These are phyloP conservation scores for Leccinum obscurum DNA, from an alignment of 768 basidiomycete genomes.

Conservation along the genomic window DNA sequence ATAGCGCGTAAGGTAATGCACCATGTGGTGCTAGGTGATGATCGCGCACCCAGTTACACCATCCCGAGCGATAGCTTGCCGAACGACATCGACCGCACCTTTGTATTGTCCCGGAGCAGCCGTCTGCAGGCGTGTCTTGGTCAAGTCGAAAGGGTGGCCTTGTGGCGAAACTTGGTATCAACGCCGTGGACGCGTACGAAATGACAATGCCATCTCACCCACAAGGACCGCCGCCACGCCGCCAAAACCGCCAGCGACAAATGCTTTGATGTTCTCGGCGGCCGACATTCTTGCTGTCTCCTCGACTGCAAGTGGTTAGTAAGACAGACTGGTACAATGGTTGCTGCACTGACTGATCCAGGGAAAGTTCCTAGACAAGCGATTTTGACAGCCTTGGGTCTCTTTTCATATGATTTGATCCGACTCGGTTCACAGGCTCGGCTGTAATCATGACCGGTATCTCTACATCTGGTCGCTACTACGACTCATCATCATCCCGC, in stretches of 20 bases:
- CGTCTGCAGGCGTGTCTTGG: slow-evolving; percentile 95
- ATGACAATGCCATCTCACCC: slow-evolving; percentile 44
- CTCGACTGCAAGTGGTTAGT: slow-evolving; percentile 15
- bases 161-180: slow-evolving; percentile 14
- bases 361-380: slow-evolving; percentile 28
- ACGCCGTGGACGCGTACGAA: not conserved
- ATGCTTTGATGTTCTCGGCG: slow-evolving; percentile 66
- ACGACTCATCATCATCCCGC: slow-evolving; percentile 32
- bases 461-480: too few relatives aligned
- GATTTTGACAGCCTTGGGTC: slow-evolving; percentile 9
- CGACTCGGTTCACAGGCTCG: not conserved
- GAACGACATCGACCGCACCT: slow-evolving; percentile 92
- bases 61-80: slow-evolving; percentile 87
- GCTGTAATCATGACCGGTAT: too few relatives aligned
- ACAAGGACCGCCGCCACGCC: slow-evolving; percentile 87
- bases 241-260: slow-evolving; percentile 92
- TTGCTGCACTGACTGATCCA: not conserved
- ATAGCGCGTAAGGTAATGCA: slow-evolving; percentile 3
- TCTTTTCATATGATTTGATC: slow-evolving; percentile 33
- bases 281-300: slow-evolving; percentile 29
- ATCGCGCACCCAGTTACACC: slow-evolving; percentile 78
- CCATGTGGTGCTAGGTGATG: not conserved
- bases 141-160: slow-evolving; percentile 98
- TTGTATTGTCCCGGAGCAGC: slow-evolving; percentile 86
- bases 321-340: slow-evolving; percentile 8